Percentiles rank a stretch among this genome's conserved stretches.
These are phyloP conservation scores for Calonectria pteridis DNA, from an alignment of 2,329 filamentous ascomycete genomes.

Conservation along the genomic window DNA sequence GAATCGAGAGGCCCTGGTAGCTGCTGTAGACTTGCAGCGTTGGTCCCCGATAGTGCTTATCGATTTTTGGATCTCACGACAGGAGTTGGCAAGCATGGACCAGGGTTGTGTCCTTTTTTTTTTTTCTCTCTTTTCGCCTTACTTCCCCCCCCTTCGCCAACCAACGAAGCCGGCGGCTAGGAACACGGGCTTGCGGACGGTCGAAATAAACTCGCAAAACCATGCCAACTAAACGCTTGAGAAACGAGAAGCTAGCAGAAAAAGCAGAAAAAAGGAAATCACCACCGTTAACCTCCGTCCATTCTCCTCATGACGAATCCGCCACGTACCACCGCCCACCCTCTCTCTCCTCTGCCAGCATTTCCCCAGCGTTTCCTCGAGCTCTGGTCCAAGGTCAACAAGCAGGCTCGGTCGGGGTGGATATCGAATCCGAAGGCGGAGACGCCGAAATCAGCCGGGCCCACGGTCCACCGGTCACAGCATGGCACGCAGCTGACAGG, in stretches of 20 bases:
- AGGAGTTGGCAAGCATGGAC: not conserved
- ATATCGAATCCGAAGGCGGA: not conserved
- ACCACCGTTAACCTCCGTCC: not conserved
- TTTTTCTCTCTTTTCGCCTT: not conserved
- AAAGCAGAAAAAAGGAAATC: not conserved
- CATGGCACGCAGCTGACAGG: constrained; percentile 2
- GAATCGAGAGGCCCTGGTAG: not conserved
- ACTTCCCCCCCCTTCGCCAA: not conserved
- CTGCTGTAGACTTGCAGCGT: constrained; percentile 8
- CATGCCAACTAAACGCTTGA: not conserved
- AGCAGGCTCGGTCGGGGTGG: not conserved
- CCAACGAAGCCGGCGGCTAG: not conserved
- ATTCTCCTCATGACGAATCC: not conserved
- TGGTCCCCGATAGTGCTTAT: constrained; percentile 17
- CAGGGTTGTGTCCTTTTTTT: not conserved
- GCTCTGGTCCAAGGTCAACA: not conserved
- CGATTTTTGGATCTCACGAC: constrained; percentile 13
- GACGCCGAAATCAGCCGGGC: constrained; percentile 6
- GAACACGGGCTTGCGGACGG: not conserved
- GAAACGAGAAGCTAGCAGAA: not conserved
- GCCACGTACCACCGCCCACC: not conserved
- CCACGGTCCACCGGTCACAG: not conserved
- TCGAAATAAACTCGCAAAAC: constrained; percentile 1
- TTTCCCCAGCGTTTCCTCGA: not conserved
- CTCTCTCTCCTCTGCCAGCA: not conserved